phyloP scores from a whole-genome alignment of 306 rosid genomes.

The Prunus kanzakura region DNA sequence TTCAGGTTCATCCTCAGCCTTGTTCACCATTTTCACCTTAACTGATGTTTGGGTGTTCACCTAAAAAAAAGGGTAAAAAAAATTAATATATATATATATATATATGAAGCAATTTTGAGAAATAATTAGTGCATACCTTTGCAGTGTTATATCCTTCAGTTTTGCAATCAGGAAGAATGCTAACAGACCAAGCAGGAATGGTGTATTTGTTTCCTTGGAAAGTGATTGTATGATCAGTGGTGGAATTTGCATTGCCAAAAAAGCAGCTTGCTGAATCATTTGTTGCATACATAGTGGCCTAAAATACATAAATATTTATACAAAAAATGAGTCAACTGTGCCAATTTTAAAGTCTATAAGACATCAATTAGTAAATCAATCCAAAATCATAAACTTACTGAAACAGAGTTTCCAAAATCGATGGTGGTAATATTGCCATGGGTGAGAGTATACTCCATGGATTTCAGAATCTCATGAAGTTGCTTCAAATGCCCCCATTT shows the following conservation, averaged over 20 bases:
- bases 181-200: constrained; percentile 70
- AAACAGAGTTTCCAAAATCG: constrained; percentile 37
- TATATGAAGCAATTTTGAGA: background rate
- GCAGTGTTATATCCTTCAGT: constrained; percentile 52
- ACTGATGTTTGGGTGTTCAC: constrained; percentile 55
- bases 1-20: constrained; percentile 39
- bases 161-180: constrained; percentile 50
- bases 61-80: background rate
- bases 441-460: constrained; percentile 42
- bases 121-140: constrained; percentile 11
- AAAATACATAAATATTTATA: background rate
- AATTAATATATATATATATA: background rate
- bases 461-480: constrained; percentile 40
- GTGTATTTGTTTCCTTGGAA: constrained; percentile 21
- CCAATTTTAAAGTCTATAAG: background rate
- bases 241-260: constrained; percentile 40
- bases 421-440: constrained; percentile 29
- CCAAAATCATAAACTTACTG: constrained; percentile 21
- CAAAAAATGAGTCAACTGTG: background rate
- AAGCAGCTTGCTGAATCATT: constrained; percentile 40
- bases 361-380: background rate
- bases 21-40: constrained; percentile 31
- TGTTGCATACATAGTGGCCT: constrained; percentile 45
- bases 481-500: constrained; percentile 58
- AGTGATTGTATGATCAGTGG: constrained; percentile 39